phyloP scores from a whole-genome alignment of 1,139 yeast genomes.

The Taiozyma sp. region DNA sequence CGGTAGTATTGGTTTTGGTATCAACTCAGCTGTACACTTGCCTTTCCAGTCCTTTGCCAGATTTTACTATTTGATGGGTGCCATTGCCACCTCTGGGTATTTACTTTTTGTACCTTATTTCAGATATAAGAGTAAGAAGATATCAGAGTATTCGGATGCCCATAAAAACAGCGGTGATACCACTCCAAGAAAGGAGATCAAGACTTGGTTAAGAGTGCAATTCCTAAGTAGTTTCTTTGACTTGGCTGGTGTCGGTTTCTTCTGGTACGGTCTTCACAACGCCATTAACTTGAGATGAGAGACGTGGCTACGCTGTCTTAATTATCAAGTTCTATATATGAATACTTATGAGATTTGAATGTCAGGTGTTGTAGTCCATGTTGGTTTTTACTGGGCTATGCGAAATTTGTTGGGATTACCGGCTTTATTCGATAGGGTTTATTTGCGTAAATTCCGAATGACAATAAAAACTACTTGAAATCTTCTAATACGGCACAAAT shows the following conservation, averaged over 20 bases:
- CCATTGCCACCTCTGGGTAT: slow-evolving; percentile 8
- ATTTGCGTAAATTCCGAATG: background rate
- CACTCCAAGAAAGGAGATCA: slow-evolving; percentile 12
- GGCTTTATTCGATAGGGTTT: background rate
- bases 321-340: background rate
- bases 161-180: slow-evolving; percentile 2
- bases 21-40: slow-evolving; percentile 8
- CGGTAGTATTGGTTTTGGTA: slow-evolving; percentile 13
- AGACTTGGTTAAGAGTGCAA: slow-evolving; percentile 9
- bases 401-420: background rate
- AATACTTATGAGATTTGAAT: background rate
- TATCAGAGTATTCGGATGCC: slow-evolving; percentile 6
- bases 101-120: slow-evolving; percentile 14
- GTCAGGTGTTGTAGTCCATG: background rate
- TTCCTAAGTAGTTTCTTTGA: slow-evolving; percentile 12
- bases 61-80: slow-evolving; percentile 16
- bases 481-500: background rate
- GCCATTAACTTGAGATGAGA: slow-evolving; percentile 7
- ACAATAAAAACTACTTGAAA: background rate
- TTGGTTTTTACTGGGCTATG: background rate
- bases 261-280: slow-evolving; percentile 14
- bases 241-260: slow-evolving; percentile 9
- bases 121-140: slow-evolving; percentile 9
- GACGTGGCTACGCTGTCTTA: background rate
- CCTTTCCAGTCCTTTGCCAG: slow-evolving; percentile 14